Percentiles rank a stretch among this genome's conserved stretches.
Conservation (phyloP, 805 yeast species). For the Yamadazyma kitorensis region DNA sequence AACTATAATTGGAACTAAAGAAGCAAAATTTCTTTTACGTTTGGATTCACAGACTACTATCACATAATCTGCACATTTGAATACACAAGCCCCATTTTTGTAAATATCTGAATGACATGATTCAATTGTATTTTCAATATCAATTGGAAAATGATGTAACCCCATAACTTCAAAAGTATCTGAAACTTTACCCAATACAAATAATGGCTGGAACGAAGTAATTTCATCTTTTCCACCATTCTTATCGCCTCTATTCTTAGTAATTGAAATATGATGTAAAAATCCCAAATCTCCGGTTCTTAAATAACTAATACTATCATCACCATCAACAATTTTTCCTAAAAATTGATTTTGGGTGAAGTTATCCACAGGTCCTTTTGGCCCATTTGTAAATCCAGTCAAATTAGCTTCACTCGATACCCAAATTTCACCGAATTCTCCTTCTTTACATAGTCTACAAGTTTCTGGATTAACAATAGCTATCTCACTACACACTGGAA, state of each 20-base stretch:
- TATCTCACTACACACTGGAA: conserved; percentile 89
- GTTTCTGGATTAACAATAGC: conserved; percentile 97
- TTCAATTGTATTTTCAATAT: conserved; percentile 59
- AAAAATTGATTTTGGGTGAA: conserved; percentile 51
- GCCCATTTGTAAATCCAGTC: conserved; percentile 54
- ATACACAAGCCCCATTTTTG: conserved; percentile 60
- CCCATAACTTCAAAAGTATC: conserved; percentile 92
- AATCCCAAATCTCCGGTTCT: conserved; percentile 96
- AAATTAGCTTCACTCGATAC: conserved; percentile 86
- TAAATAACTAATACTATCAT: conserved; percentile 56
- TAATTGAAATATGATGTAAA: conserved; percentile 64
- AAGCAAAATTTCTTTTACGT: conserved; percentile 52
- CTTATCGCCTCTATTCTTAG: conserved; percentile 26
- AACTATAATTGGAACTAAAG: conserved; percentile 80
- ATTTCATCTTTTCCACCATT: conserved; percentile 25
- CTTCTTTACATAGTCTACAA: conserved; percentile 67
- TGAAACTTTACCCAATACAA: conserved; percentile 77
- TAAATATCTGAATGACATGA: conserved; percentile 53
- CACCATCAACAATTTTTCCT: conserved; percentile 64
- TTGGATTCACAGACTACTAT: conserved; percentile 70
- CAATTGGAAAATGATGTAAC: conserved; percentile 83
- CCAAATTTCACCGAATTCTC: conserved; percentile 98
- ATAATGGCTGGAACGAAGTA: conserved; percentile 67
- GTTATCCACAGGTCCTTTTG: conserved; percentile 48
- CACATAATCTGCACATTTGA: conserved; percentile 78